phyloP scores from a whole-genome alignment of 306 rosid genomes.

The Pterocarpus macrocarpus region DNA sequence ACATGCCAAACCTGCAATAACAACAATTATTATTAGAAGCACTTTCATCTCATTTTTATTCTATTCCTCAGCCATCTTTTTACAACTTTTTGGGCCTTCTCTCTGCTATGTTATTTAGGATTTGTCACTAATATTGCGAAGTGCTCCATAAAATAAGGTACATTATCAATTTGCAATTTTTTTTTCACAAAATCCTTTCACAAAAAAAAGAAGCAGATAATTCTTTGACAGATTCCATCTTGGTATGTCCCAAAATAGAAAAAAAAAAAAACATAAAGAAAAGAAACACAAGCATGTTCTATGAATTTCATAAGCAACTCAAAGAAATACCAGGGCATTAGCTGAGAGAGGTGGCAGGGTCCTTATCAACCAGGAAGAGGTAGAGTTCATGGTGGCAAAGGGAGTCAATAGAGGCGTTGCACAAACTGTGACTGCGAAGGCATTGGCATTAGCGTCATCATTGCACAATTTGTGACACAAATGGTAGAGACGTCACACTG shows the following conservation, averaged over 20 bases:
- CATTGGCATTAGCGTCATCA: too few relatives aligned
- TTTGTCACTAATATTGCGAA: background rate
- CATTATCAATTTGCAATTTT: background rate
- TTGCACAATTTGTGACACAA: too few relatives aligned
- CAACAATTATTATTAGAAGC: too few relatives aligned
- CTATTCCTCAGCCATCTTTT: too few relatives aligned
- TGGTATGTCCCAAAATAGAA: background rate
- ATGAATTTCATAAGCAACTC: too few relatives aligned
- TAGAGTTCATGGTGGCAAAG: constrained; percentile 36
- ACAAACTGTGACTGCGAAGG: too few relatives aligned
- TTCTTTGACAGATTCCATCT: background rate
- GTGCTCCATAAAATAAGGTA: background rate
- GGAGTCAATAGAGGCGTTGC: too few relatives aligned
- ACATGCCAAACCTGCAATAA: too few relatives aligned
- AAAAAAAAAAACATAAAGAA: too few relatives aligned
- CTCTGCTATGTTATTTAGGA: background rate
- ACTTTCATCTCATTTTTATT: too few relatives aligned
- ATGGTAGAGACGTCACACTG: too few relatives aligned
- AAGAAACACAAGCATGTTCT: too few relatives aligned
- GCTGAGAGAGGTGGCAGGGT: constrained; percentile 85
- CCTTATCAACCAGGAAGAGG: constrained; percentile 86
- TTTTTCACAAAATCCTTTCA: background rate
- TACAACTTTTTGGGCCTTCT: background rate
- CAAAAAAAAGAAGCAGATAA: background rate
- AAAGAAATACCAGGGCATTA: constrained; percentile 80